These are phyloP conservation scores for Colletotrichum coccodes DNA, from an alignment of 2,329 filamentous ascomycete species.

Conservation along the genomic window DNA sequence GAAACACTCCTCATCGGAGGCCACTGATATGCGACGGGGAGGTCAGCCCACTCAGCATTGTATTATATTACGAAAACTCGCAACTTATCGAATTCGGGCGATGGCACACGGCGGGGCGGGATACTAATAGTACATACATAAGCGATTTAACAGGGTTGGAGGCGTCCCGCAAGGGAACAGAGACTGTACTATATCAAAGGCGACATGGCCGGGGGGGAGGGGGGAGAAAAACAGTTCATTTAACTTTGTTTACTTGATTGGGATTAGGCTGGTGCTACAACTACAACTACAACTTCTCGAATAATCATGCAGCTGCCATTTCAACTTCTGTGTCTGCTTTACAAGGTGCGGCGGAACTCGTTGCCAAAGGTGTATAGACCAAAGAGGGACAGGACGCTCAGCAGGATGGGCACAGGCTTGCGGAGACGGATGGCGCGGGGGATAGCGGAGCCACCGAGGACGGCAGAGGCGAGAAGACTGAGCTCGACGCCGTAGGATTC, in stretches of 20 bases:
- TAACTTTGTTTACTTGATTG: neutral
- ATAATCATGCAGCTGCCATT: neutral
- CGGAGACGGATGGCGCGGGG: constrained; percentile 84
- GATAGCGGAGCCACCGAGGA: constrained; percentile 85
- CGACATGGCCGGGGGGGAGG: neutral
- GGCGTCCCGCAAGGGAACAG: neutral
- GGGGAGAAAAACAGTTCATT: neutral
- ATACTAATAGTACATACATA: neutral
- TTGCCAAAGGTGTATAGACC: constrained; percentile 84
- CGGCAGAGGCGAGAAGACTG: constrained; percentile 85
- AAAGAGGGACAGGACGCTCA: constrained; percentile 83
- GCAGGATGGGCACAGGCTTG: constrained; percentile 85
- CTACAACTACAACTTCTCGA: neutral
- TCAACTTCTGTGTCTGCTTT: constrained; percentile 30
- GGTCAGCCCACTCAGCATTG: neutral
- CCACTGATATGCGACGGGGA: neutral
- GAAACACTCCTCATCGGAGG: neutral
- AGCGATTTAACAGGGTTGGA: neutral
- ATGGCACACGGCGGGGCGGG: neutral
- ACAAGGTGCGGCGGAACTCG: constrained; percentile 63
- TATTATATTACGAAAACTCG: constrained; percentile 8
- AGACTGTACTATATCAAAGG: neutral
- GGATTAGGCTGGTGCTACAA: neutral
- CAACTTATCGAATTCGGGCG: neutral
- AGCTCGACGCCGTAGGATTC: constrained; percentile 88